Conservation (phyloP, 768 basidiomycete genomes). For the Sarcodon sp. region DNA sequence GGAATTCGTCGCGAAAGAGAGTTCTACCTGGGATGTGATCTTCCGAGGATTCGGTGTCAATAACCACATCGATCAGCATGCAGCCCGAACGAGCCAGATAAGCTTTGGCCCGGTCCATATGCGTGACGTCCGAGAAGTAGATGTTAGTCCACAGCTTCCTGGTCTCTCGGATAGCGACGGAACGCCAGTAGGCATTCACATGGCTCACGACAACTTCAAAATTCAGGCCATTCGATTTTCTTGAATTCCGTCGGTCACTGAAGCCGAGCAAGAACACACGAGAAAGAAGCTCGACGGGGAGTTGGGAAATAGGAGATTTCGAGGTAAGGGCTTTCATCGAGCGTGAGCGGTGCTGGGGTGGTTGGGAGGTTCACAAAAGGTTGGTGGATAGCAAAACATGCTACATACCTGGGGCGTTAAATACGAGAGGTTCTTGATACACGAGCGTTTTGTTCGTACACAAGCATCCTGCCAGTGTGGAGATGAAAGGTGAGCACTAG, state of each 20-base stretch:
- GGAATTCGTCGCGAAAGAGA: conserved; percentile 36
- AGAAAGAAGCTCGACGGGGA: conserved; percentile 19
- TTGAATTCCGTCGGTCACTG: too few species aligned
- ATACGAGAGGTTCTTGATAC: too few species aligned
- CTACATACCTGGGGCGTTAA: too few species aligned
- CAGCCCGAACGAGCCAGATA: conserved; percentile 27
- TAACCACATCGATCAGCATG: conserved; percentile 33
- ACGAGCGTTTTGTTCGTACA: too few species aligned
- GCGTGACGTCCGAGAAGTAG: conserved; percentile 35
- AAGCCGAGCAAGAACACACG: conserved; percentile 40
- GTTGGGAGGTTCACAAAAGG: too few species aligned
- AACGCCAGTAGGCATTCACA: conserved; percentile 44
- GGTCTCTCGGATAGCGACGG: conserved; percentile 35
- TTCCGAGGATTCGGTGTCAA: conserved; percentile 38
- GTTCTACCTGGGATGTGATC: conserved; percentile 38
- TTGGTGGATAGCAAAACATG: too few species aligned
- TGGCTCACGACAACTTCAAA: conserved; percentile 47
- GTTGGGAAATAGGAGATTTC: conserved; percentile 11
- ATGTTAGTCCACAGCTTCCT: conserved; percentile 40
- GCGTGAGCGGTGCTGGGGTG: too few species aligned
- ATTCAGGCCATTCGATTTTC: conserved; percentile 14
- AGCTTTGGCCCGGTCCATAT: conserved; percentile 32
- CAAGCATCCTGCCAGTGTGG: too few species aligned
- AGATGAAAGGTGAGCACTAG: too few species aligned
- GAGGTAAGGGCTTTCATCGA: too few species aligned